Percentiles rank a stretch among this genome's conserved stretches.
These are phyloP conservation scores for Penicillium malachiteum DNA, from an alignment of 495 filamentous ascomycete genomes.

Conservation along the genomic window DNA sequence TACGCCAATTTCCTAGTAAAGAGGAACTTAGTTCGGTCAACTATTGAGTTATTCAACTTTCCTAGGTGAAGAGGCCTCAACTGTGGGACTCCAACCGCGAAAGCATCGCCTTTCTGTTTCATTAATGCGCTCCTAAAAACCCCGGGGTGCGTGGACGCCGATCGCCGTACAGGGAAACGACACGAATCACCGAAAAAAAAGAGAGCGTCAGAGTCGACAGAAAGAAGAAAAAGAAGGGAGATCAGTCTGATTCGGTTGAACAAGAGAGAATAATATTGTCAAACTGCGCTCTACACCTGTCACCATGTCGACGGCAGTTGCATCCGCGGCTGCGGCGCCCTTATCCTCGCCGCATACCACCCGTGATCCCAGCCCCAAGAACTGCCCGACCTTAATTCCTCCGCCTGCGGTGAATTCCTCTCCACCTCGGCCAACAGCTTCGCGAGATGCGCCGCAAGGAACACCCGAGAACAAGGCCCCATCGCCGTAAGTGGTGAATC, in stretches of 20 bases:
- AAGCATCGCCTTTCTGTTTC: background rate
- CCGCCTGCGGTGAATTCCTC: slow-evolving; percentile 36
- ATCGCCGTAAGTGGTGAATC: slow-evolving; percentile 49
- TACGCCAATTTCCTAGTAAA: background rate
- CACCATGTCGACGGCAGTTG: slow-evolving; percentile 54
- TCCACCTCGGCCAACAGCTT: slow-evolving; percentile 35
- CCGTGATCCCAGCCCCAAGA: slow-evolving; percentile 50
- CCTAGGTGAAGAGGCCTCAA: no score
- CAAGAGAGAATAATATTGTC: background rate
- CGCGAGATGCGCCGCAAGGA: slow-evolving; percentile 44
- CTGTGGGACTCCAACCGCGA: background rate
- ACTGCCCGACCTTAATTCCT: slow-evolving; percentile 43
- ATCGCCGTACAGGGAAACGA: slow-evolving; percentile 1
- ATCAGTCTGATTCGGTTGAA: no score
- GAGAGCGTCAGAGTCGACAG: background rate
- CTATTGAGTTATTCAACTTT: no score
- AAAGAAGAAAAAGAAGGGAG: background rate
- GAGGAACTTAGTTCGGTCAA: no score
- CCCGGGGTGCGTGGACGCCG: slow-evolving; percentile 7
- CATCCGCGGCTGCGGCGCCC: slow-evolving; percentile 45
- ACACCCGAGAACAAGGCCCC: slow-evolving; percentile 53
- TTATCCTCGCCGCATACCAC: slow-evolving; percentile 49
- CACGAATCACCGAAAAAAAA: background rate
- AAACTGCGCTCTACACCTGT: background rate
- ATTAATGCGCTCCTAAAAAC: slow-evolving; percentile 16